Evolutionary conservation across 129 eudicot genomes (phyloP).

Genomic region (Smallanthus sonchifolius): DNA sequence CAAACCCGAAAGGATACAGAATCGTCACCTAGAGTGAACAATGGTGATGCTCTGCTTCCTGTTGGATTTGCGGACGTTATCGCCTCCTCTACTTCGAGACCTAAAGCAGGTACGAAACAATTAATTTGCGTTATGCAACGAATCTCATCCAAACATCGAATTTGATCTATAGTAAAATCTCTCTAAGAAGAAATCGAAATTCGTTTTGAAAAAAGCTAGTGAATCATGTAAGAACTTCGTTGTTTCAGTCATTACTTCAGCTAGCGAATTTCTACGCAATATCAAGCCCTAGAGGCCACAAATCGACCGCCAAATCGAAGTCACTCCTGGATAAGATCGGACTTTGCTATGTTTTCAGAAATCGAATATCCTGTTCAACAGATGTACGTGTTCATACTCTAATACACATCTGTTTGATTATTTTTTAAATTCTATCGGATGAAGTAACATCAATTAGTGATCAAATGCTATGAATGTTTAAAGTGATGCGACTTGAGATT

Average conservation of each 20-base stretch:
- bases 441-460: neutral
- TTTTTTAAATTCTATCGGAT: neutral
- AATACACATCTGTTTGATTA: neutral
- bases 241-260: conserved; percentile 67
- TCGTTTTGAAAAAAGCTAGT: neutral
- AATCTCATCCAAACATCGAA: conserved; percentile 6
- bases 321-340: conserved; percentile 62
- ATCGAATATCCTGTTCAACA: conserved; percentile 48
- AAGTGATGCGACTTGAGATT: conserved; percentile 2
- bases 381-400: conserved; percentile 43
- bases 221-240: conserved; percentile 11
- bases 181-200: neutral
- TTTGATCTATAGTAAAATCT: neutral
- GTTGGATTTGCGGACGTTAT: conserved; percentile 68
- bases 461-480: neutral
- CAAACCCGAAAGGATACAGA: conserved; percentile 6
- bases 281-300: conserved; percentile 32
- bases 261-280: conserved; percentile 84
- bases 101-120: conserved; percentile 58
- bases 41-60: conserved; percentile 84
- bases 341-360: conserved; percentile 53
- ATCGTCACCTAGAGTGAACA: neutral
- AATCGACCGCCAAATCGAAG: conserved; percentile 38
- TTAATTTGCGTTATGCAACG: neutral
- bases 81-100: conserved; percentile 68